These are phyloP conservation scores for Puccinellia tenuiflora DNA, from an alignment of 176 grass and related monocot species.

Conservation along the genomic window DNA sequence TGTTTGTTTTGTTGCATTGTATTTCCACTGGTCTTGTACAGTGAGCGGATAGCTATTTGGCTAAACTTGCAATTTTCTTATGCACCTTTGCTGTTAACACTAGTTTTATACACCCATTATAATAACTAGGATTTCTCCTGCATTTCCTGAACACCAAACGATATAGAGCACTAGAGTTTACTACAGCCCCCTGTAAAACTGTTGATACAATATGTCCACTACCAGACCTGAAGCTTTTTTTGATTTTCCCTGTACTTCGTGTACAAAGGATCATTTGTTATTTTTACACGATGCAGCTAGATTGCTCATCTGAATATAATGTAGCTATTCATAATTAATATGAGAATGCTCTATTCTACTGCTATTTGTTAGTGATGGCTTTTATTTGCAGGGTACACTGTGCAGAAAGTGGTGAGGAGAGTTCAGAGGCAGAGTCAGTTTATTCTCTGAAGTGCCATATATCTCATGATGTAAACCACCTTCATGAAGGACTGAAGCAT, in stretches of 20 bases:
- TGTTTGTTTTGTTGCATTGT: background rate
- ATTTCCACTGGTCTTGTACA: background rate
- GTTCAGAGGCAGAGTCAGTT: constrained; percentile 72
- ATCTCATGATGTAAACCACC: constrained; percentile 98
- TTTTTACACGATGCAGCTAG: background rate
- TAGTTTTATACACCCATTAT: background rate
- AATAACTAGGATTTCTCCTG: background rate
- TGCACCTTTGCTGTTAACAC: background rate
- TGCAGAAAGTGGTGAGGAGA: constrained; percentile 93
- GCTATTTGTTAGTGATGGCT: constrained; percentile 18
- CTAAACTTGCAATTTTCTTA: background rate
- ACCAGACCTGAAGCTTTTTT: background rate
- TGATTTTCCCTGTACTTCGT: constrained; percentile 2
- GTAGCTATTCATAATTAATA: background rate
- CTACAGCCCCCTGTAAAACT: background rate
- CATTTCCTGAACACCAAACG: background rate
- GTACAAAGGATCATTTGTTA: constrained; percentile 7
- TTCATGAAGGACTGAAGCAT: constrained; percentile 94
- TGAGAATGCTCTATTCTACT: background rate
- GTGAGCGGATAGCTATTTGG: background rate
- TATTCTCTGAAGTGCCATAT: constrained; percentile 98
- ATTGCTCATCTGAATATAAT: constrained; percentile 1
- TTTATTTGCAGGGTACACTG: constrained; percentile 72
- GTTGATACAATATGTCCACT: background rate
- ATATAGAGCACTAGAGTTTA: constrained; percentile 7